Conservation (phyloP, 1,284 basidiomycete genomes). For the Boletellus sp. region DNA sequence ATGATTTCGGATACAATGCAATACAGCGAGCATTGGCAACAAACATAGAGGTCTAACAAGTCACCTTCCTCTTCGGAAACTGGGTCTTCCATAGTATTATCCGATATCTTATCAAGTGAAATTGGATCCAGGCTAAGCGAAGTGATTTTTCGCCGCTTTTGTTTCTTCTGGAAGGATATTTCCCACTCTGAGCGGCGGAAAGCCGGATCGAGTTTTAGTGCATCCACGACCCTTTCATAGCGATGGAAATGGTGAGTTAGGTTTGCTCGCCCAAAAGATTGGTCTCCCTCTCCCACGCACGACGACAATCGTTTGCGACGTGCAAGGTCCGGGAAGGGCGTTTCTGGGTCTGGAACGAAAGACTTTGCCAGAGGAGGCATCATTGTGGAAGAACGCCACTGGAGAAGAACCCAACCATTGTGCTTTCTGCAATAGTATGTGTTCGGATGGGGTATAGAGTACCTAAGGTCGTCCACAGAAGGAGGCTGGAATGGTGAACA, state of each 20-base stretch:
- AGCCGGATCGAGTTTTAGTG: constrained; percentile 59
- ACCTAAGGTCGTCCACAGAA: constrained; percentile 52
- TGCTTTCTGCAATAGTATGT: constrained; percentile 77
- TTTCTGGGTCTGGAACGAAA: constrained; percentile 41
- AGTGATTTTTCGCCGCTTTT: constrained; percentile 44
- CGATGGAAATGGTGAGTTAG: constrained; percentile 76
- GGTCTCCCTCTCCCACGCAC: constrained; percentile 49
- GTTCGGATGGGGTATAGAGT: constrained; percentile 70
- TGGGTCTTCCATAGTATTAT: constrained; percentile 32
- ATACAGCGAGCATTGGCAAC: constrained; percentile 76
- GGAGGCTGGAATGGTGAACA: constrained; percentile 27
- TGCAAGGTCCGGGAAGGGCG: constrained; percentile 51
- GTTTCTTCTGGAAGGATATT: constrained; percentile 43
- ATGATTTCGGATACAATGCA: constrained; percentile 65
- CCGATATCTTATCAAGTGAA: constrained; percentile 32
- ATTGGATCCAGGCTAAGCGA: constrained; percentile 29
- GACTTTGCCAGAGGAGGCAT: constrained; percentile 57
- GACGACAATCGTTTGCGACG: constrained; percentile 48
- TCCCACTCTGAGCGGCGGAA: constrained; percentile 60
- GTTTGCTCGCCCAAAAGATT: constrained; percentile 48
- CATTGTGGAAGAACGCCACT: constrained; percentile 59
- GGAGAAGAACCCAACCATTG: constrained; percentile 73
- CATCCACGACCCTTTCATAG: constrained; percentile 64
- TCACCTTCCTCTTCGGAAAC: constrained; percentile 47
- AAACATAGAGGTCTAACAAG: constrained; percentile 70